Conservation (phyloP, 2,329 filamentous ascomycete species). For the Neonectria hederae region DNA sequence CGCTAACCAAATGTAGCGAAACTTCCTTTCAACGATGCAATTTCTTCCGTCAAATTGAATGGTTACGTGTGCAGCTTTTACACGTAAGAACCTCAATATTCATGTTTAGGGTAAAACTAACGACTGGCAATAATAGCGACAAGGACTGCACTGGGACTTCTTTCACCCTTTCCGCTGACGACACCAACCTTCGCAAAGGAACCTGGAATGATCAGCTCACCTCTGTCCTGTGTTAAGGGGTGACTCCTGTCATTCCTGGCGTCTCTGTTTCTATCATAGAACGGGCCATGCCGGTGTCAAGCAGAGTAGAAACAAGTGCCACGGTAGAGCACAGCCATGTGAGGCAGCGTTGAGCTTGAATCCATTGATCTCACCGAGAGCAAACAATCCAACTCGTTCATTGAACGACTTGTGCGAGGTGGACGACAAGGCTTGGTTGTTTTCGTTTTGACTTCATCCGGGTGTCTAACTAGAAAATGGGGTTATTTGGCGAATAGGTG, state of each 20-base stretch:
- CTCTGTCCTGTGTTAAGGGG: neutral
- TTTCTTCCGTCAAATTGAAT: neutral
- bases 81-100: neutral
- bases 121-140: neutral
- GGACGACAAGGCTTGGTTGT: neutral
- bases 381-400: neutral
- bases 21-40: neutral
- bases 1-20: neutral
- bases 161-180: neutral
- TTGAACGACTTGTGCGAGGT: neutral
- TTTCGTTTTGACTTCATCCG: neutral
- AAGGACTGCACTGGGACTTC: neutral
- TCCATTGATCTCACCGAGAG: neutral
- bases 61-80: neutral
- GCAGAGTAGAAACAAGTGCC: neutral
- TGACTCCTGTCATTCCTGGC: neutral
- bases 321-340: neutral
- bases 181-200: neutral
- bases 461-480: neutral
- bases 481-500: neutral
- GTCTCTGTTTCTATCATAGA: neutral
- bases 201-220: neutral
- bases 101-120: neutral
- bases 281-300: neutral
- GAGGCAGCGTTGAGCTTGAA: neutral